Evolutionary conservation across 768 basidiomycete species (phyloP), one percentile per base, ranked within the genome.

Genomic region (Hypholoma fasciculare): DNA sequence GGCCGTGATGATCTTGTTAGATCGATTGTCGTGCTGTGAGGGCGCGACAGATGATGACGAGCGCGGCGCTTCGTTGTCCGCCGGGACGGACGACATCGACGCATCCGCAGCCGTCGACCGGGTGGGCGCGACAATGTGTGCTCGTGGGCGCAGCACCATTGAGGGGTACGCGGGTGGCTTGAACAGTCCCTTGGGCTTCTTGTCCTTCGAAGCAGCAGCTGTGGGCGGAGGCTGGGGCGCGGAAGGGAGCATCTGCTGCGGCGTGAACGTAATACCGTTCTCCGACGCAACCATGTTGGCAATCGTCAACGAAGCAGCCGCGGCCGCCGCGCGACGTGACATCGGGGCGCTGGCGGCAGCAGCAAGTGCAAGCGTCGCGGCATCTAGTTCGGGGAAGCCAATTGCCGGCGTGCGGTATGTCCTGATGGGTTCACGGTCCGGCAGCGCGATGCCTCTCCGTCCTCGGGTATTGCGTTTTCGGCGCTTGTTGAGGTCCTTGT

Each of bases 221-320:
- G 56, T 39, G 7, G 82, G 71, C 17, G 74, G 69, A 1, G 77
- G 74, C 39, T 74, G 72, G 14, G 75, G 66, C 12, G 74, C 69
- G 12, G 74, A 59, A 27, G 71, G 77, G 36, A 70, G 67, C 23
- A 74, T 72, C 57, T 83, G 30, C 30, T 34, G 79, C 1, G 83
- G 81, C 39, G 82, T 72, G 52, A 86, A 78, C 26, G 81, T 69
- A 30, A 83, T 86, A 53, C 91, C 92, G 63, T 95, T 95, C 74
- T 96, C 94, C 1, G 90, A 90, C 1, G 94, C 94, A 1, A 95
- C 92, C 83, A 96, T 92, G 65, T 89, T 92, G 34, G 92, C 92
- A 63, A 94, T 94, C n/a, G 87, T 92, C 44, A 90, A 62, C 5
- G 86, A 85, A 3, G 92, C 92, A 5, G 90, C 90, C 0, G 89